Evolutionary conservation across 2,329 filamentous ascomycete genomes (phyloP), one percentile per base, ranked within the genome.

Genomic region (Venturia oleaginea): DNA sequence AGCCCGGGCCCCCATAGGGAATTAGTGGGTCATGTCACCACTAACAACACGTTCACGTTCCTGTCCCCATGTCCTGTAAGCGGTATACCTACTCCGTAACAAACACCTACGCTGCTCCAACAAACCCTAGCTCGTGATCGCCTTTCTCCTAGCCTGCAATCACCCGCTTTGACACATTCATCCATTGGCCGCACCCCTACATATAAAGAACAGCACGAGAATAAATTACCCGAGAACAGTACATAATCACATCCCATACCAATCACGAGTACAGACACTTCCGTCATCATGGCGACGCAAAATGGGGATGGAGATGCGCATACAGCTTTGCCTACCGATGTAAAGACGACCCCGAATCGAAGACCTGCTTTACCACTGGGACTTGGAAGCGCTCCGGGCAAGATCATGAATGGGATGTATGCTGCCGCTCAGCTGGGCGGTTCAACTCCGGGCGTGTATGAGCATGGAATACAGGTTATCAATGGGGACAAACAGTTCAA

Each of bases 401-500:
- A 76, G 64, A 79, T 80, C 74, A 80, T 91, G 86, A 95, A 94
- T 78, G 87, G 88, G 75, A 89, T 93, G 76, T 92, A 93, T 77
- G 87, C 89, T 70, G 46, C 32, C 17, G 46, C 32, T 2, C 81
- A 84, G 64, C 85, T 90, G 61, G 79, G 77, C 74, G 88, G 88
- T 79, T 82, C 85, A 72, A 79, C 80, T 67, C 81, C 83, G 69
- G 81, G 85, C 73, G 82, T 86, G 68, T 97, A 93, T 76, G 90
- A 92, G 73, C 90, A 96, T 84, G 94, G 94, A 73, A 90, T 97
- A 73, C 94, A 99, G 79, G 92, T 99, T 71, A 91, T 99, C 73
- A 91, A 97, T 75, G 92, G 92, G 79, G 88, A 95, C 74, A 97
- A 97, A 81, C 84, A 91, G 71, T 99, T 97, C 86, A 97, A 96